phyloP scores from a whole-genome alignment of 371 early-diverging fungal species.

The Actinomortierella wolfii region DNA sequence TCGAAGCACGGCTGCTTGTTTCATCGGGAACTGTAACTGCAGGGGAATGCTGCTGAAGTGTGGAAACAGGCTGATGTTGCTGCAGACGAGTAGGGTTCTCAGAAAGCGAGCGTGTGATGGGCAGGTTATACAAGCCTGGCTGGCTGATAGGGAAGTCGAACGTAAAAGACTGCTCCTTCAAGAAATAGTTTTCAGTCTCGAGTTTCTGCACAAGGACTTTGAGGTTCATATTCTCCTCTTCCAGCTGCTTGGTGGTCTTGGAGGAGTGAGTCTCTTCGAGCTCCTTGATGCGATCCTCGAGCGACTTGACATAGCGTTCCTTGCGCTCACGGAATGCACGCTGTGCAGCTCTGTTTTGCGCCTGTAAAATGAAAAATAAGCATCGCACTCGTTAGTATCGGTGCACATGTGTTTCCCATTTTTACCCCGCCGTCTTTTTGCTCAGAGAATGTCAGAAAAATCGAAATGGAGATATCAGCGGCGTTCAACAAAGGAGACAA shows the following conservation, averaged over 20 bases:
- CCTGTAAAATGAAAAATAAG: too few relatives aligned
- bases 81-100: not conserved
- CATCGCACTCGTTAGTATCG: too few relatives aligned
- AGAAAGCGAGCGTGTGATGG: slow-evolving; percentile 7
- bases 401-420: too few relatives aligned
- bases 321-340: slow-evolving; percentile 77
- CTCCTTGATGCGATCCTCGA: slow-evolving; percentile 70
- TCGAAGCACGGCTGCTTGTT: not conserved
- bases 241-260: slow-evolving; percentile 47
- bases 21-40: not conserved
- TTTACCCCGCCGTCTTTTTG: not conserved
- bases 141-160: slow-evolving; percentile 53
- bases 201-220: slow-evolving; percentile 52
- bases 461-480: not conserved
- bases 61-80: not conserved
- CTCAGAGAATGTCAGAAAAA: not conserved
- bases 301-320: slow-evolving; percentile 63
- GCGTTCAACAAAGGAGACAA: not conserved
- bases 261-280: slow-evolving; percentile 51
- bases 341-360: slow-evolving; percentile 78
- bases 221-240: slow-evolving; percentile 57
- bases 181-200: slow-evolving; percentile 54
- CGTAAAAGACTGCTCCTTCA: slow-evolving; percentile 48
- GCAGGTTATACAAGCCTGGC: slow-evolving; percentile 31
- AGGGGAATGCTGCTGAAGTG: slow-evolving; percentile 6